Evolutionary conservation across 2,329 filamentous ascomycete genomes (phyloP).

Genomic region (Ophiostoma ulmi): DNA sequence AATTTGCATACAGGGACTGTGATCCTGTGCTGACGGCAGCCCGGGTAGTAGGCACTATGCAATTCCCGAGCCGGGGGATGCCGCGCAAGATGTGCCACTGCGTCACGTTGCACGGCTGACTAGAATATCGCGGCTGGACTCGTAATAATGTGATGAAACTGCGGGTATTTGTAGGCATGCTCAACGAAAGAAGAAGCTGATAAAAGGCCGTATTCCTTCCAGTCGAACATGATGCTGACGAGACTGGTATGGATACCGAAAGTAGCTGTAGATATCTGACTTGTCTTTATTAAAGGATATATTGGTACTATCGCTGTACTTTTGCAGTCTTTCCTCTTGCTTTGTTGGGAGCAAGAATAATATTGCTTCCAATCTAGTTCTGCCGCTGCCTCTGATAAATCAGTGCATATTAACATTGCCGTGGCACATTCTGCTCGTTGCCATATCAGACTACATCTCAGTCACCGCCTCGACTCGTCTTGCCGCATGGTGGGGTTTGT

Average conservation of each 20-base stretch:
- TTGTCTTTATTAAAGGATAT: background rate
- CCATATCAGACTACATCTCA: constrained; percentile 5
- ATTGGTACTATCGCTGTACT: background rate
- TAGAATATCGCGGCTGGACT: background rate
- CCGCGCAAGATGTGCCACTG: constrained; percentile 7
- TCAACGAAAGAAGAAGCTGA: background rate
- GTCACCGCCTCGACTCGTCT: constrained; percentile 6
- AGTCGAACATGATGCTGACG: background rate
- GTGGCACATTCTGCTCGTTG: background rate
- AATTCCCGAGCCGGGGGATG: background rate
- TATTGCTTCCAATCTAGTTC: background rate
- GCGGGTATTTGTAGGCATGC: constrained; percentile 7
- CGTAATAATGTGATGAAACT: background rate
- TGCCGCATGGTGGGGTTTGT: background rate
- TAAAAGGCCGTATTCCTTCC: background rate
- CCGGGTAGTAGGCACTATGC: background rate
- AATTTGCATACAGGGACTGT: background rate
- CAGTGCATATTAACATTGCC: background rate
- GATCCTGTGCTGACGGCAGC: background rate
- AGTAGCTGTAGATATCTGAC: background rate
- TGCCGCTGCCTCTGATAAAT: background rate
- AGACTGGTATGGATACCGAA: background rate
- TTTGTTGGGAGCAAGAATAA: background rate
- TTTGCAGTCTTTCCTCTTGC: background rate
- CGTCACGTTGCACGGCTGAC: constrained; percentile 11